Base-by-base conservation (phyloP, 2,329 filamentous ascomycete genomes). In the Meredithiella fracta region DNA sequence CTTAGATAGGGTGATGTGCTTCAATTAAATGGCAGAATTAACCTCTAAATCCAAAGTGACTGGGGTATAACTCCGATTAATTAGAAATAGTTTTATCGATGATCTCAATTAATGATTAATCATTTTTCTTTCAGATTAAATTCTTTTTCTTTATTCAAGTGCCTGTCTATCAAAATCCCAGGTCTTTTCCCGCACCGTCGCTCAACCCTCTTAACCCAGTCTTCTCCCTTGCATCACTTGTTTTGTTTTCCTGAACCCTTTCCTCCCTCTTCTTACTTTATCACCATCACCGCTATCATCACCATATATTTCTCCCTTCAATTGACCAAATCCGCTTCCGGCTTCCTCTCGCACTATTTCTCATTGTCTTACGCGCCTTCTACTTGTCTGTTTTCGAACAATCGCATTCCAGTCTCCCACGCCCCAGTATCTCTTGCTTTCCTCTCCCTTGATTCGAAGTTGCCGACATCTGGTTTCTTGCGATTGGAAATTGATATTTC, bases 211-310 rank as follows among this genome's bases (percentile, higher is more conserved):
- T 17, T 44, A 44, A 44, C 40, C 40, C 40, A 44, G 40, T 15
- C 31, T 29, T 49, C 49, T 47, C 31, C 40, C 51, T 38, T 49
- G 51, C 42, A 17, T 56, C 29, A 5, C 49, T 53, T 42, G 23
- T 38, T 54, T 55, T 55, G 29, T 55, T 55, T 38, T 49, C 23
- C 38, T 15, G 47, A 55, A 55, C 40, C 53, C 53, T 38, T 55
- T 55, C 42, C 34, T 47, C 42, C 42, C 53, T 34, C 31, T 54
- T 55, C 40, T 44, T 44, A 44, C 40, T n/a, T 44, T 34, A 34
- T 34, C 29, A 52, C 40, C 14, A 47, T n/a, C 34, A 11, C 38
- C 37, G 34, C 25, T 37, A 42, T 55, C 53, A 31, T n/a, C 40
- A 44, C n/a, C 40, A 44, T 14, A n/a, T 54, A 5, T 47, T n/a